phyloP scores from a whole-genome alignment of 1,284 basidiomycete genomes.

The Ceratobasidium sp. region DNA sequence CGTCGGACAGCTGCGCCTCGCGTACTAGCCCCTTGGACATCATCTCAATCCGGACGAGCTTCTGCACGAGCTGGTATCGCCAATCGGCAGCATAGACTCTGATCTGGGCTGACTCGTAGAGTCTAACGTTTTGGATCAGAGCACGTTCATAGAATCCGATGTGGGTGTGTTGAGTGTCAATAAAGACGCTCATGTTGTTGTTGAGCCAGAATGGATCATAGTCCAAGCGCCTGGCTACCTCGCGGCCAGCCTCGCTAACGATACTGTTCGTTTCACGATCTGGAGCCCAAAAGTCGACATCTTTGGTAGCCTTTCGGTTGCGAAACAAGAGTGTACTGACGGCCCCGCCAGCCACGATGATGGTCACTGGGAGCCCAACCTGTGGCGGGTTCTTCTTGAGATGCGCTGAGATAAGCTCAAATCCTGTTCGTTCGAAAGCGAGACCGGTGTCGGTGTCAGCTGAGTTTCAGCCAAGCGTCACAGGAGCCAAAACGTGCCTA shows the following conservation, averaged over 20 bases:
- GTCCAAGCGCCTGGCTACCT: slow-evolving; percentile 28
- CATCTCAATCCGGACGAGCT: slow-evolving; percentile 30
- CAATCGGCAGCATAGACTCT: slow-evolving; percentile 40
- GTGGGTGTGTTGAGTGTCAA: slow-evolving; percentile 31
- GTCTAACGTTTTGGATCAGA: slow-evolving; percentile 11
- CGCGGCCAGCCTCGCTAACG: slow-evolving; percentile 40
- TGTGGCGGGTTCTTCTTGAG: slow-evolving; percentile 31
- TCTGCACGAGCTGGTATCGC: slow-evolving; percentile 40
- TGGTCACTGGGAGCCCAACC: slow-evolving; percentile 18
- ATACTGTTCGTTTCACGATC: slow-evolving; percentile 29
- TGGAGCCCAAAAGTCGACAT: slow-evolving; percentile 40
- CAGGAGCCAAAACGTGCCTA: slow-evolving; percentile 11
- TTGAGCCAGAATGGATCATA: slow-evolving; percentile 39
- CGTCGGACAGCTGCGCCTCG: slow-evolving; percentile 21
- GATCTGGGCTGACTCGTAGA: slow-evolving; percentile 29
- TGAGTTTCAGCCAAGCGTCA: background rate
- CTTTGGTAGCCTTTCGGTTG: slow-evolving; percentile 39
- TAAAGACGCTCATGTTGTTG: slow-evolving; percentile 28
- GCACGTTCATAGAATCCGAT: slow-evolving; percentile 26
- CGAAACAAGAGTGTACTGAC: slow-evolving; percentile 29
- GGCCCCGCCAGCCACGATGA: slow-evolving; percentile 34
- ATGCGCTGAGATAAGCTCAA: slow-evolving; percentile 33
- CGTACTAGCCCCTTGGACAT: slow-evolving; percentile 11
- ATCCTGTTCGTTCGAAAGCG: slow-evolving; percentile 3
- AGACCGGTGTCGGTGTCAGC: slow-evolving; percentile 17